Base-by-base conservation (phyloP, 768 basidiomycete species). In the Suillus sp. region DNA sequence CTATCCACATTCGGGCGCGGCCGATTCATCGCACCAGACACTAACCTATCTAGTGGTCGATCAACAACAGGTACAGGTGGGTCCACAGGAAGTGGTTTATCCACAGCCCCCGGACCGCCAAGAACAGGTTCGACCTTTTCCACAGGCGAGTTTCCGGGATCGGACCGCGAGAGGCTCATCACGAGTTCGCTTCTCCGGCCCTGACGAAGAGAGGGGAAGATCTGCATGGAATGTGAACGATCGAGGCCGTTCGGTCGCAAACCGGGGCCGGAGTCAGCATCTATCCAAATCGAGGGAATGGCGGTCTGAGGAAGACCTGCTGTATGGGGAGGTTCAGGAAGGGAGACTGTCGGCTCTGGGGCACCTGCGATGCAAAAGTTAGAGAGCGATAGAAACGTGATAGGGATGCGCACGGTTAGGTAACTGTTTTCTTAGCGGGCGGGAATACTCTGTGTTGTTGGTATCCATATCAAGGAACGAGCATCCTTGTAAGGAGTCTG, bases 261-360 rank as follows among this genome's bases (percentile, higher is more conserved):
- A 16, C 50, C 54, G 0, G 63, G 47, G 3, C 55, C 64, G 20
- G 74, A 75, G 64, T 84, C 83, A 4, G 75, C 74, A 63, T 81
- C 76, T 60, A 80, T 74, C 85, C 84, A 85, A 67, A 83, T 79
- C 2, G 83, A 82, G 0, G 85, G 83, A 20, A 85, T 78, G 0
- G 35, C 62, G 0, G 71, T 69, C 3, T 18, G 59, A 1, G 66
- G 62, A 42, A 70, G 68, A 20, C 68, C 61, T 35, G 60, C 60
- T 9, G 71, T 65, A 68, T 27, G 74, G 67, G 34, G 67, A 70
- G 6, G 74, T 70, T 7, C 67, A 65, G 4, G 65, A 55, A 34
- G 59, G 14, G 2, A 45, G 25, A 38, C 56, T 34, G 50, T 57
- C 59, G 37, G 72, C 65, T 60, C 67, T 59, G 2, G 69, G 62